Percentiles rank a stretch among this genome's conserved stretches.
phyloP scores from a whole-genome alignment of 1,284 basidiomycete species.

The Sphagnurus paluster region DNA sequence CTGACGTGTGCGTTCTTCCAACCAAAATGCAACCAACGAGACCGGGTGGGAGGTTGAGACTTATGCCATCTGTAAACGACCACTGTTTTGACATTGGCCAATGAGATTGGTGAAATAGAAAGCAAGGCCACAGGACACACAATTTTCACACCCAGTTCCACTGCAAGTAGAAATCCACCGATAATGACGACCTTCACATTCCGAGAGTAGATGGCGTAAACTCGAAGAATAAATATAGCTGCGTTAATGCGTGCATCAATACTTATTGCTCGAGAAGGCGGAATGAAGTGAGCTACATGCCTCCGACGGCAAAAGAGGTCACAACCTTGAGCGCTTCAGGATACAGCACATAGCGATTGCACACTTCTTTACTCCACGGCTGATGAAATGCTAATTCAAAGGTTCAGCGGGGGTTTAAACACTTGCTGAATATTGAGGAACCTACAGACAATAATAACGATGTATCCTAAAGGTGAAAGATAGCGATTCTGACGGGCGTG shows the following conservation, averaged over 20 bases:
- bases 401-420: background rate
- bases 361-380: conserved; percentile 30
- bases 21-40: conserved; percentile 35
- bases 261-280: background rate
- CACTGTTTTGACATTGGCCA: conserved; percentile 23
- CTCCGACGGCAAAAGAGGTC: conserved; percentile 29
- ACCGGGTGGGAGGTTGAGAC: conserved; percentile 29
- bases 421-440: background rate
- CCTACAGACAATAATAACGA: conserved; percentile 34
- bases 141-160: conserved; percentile 30
- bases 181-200: conserved; percentile 20
- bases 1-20: conserved; percentile 25
- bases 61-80: conserved; percentile 34
- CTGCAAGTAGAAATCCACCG: conserved; percentile 21
- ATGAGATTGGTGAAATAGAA: background rate
- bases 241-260: too few relatives aligned
- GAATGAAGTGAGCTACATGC: conserved; percentile 18
- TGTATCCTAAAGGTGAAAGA: conserved; percentile 32
- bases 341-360: conserved; percentile 31
- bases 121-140: conserved; percentile 19
- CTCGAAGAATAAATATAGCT: conserved; percentile 33
- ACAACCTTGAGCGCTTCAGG: conserved; percentile 34
- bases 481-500: conserved; percentile 31
- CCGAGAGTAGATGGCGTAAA: conserved; percentile 32
- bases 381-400: conserved; percentile 29